A percentile compares a stretch with the other conserved stretches of the same genome.
Evolutionary conservation across 2,329 filamentous ascomycete genomes (phyloP).

Genomic region (Magnaporthiopsis poae): DNA sequence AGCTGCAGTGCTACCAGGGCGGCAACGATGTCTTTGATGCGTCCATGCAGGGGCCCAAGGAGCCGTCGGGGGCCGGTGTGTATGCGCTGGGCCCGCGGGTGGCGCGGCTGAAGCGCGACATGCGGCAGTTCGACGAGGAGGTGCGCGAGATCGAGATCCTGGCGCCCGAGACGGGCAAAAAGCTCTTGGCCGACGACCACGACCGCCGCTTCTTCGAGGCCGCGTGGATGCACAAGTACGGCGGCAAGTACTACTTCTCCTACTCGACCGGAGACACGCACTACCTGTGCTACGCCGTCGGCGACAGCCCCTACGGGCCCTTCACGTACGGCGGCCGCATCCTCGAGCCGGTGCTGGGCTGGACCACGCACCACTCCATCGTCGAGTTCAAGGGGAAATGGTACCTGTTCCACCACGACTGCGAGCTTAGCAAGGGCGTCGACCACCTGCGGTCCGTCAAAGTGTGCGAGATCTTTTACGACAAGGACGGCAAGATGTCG

Average conservation of each 20-base stretch:
- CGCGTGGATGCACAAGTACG: constrained; percentile 67
- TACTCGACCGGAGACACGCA: constrained; percentile 74
- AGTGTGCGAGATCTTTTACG: constrained; percentile 65
- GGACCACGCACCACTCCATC: constrained; percentile 75
- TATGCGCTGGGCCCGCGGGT: constrained; percentile 57
- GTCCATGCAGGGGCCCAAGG: constrained; percentile 44
- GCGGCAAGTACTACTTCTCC: constrained; percentile 62
- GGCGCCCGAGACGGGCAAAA: constrained; percentile 49
- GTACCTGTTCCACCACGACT: constrained; percentile 71
- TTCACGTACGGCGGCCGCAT: constrained; percentile 65
- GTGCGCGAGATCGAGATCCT: constrained; percentile 56
- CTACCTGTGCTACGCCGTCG: constrained; percentile 59
- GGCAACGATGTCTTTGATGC: constrained; percentile 46
- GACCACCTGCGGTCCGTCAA: constrained; percentile 66
- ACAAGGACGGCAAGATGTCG: constrained; percentile 52
- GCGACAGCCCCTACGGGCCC: constrained; percentile 55
- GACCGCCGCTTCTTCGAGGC: constrained; percentile 71
- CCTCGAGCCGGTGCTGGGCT: constrained; percentile 65
- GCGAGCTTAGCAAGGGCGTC: constrained; percentile 55
- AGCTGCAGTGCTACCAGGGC: constrained; percentile 63
- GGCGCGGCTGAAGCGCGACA: constrained; percentile 52
- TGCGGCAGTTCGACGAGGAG: constrained; percentile 48
- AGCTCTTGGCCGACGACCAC: constrained; percentile 57
- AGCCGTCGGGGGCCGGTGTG: constrained; percentile 46
- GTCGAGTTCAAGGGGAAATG: constrained; percentile 62